Evolutionary conservation across 1,139 yeast genomes (phyloP).

Genomic region (Debaryomyces robertsiae): DNA sequence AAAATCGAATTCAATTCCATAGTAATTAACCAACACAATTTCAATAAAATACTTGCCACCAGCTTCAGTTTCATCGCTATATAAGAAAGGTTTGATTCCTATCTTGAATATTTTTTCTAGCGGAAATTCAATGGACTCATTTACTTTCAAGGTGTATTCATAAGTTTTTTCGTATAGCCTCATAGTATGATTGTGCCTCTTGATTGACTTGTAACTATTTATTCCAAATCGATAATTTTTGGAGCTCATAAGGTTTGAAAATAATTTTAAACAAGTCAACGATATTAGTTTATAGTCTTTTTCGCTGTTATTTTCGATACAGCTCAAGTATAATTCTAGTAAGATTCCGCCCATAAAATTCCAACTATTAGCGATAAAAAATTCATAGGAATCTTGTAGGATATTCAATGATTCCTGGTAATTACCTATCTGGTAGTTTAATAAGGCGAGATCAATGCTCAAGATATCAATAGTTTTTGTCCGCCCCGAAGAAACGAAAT

Average conservation of each 20-base stretch:
- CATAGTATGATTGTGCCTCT: slow-evolving; percentile 24
- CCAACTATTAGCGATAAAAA: slow-evolving; percentile 75
- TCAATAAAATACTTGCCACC: slow-evolving; percentile 28
- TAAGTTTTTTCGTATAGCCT: slow-evolving; percentile 26
- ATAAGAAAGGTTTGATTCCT: slow-evolving; percentile 28
- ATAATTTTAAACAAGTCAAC: slow-evolving; percentile 36
- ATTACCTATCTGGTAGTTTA: slow-evolving; percentile 61
- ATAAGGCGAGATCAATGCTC: slow-evolving; percentile 78
- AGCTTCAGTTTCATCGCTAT: slow-evolving; percentile 22
- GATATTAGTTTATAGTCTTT: slow-evolving; percentile 26
- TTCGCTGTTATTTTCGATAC: slow-evolving; percentile 54
- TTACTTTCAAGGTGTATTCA: slow-evolving; percentile 18
- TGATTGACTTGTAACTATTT: slow-evolving; percentile 31
- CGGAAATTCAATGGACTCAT: slow-evolving; percentile 26
- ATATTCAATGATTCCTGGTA: slow-evolving; percentile 64
- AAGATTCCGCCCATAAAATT: slow-evolving; percentile 65
- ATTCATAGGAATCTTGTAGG: slow-evolving; percentile 67
- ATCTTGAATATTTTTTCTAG: slow-evolving; percentile 35
- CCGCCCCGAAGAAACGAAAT: slow-evolving; percentile 50
- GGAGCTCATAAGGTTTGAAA: slow-evolving; percentile 30
- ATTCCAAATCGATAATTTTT: slow-evolving; percentile 26
- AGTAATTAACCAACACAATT: slow-evolving; percentile 27
- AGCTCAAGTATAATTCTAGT: slow-evolving; percentile 66
- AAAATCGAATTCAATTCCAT: slow-evolving; percentile 29
- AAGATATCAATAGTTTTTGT: slow-evolving; percentile 71